These are phyloP conservation scores for Metschnikowia bowlesiae DNA, from an alignment of 805 yeast genomes.

Conservation along the genomic window DNA sequence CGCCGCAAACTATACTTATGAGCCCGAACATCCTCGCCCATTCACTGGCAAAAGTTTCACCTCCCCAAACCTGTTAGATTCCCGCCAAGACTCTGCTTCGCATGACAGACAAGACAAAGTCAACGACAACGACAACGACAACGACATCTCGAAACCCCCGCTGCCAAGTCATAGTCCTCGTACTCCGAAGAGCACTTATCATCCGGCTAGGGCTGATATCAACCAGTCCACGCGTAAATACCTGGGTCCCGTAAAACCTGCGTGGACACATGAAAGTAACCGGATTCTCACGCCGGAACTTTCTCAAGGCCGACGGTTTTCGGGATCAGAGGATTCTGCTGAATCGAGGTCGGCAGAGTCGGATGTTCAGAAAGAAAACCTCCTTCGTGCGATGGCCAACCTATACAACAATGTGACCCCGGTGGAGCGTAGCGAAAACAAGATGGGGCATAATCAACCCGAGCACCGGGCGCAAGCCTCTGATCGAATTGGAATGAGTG, in stretches of 20 bases:
- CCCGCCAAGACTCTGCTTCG: background rate
- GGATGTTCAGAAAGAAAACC: slow-evolving; percentile 11
- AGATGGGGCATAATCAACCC: background rate
- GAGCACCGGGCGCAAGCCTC: background rate
- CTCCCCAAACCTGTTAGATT: slow-evolving; percentile 1
- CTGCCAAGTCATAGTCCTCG: background rate
- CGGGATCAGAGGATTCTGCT: background rate
- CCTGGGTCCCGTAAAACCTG: slow-evolving; percentile 15
- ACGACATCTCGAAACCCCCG: background rate
- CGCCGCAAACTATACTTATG: slow-evolving; percentile 22
- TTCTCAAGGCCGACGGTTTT: background rate
- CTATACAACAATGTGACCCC: slow-evolving; percentile 11
- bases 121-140: background rate
- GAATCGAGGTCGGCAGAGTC: background rate
- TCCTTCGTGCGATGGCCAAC: slow-evolving; percentile 17
- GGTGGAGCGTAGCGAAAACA: slow-evolving; percentile 6
- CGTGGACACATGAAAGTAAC: slow-evolving; percentile 5
- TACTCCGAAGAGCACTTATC: slow-evolving; percentile 6
- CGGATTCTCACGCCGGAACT: slow-evolving; percentile 6
- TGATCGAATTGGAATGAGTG: slow-evolving; percentile 7
- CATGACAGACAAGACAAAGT: background rate
- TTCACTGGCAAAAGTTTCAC: slow-evolving; percentile 9
- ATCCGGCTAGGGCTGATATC: slow-evolving; percentile 15
- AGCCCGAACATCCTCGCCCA: slow-evolving; percentile 16
- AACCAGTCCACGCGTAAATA: slow-evolving; percentile 15